Evolutionary conservation across 78 protist genomes (phyloP).

Genomic region (Bigelowiella natans): DNA sequence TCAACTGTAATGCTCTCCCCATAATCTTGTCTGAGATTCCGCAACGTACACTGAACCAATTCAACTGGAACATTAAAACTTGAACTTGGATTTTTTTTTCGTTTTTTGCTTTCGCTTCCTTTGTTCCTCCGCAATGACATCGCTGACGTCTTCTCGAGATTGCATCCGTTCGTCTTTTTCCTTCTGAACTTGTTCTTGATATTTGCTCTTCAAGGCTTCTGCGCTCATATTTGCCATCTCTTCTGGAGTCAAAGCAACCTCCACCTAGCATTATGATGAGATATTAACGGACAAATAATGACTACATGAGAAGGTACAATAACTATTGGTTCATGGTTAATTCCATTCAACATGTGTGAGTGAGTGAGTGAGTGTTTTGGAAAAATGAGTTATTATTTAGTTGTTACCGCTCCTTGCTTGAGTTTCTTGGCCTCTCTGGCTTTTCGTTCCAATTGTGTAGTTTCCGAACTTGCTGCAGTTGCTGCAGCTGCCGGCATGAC

Average conservation of each 20-base stretch:
- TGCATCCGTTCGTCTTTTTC: not conserved
- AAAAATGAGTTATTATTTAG: too few relatives aligned
- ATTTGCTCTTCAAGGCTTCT: slow-evolving; percentile 2
- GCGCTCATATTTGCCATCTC: slow-evolving; percentile 33
- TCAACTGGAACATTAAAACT: not conserved
- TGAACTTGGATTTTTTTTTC: not conserved
- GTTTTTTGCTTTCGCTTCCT: not conserved
- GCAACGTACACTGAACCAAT: too few relatives aligned
- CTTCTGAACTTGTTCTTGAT: not conserved
- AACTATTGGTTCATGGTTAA: not conserved
- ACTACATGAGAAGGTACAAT: not conserved
- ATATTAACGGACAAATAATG: not conserved
- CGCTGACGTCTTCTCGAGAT: slow-evolving; percentile 29
- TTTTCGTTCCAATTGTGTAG: not conserved
- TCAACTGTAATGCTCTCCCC: too few relatives aligned
- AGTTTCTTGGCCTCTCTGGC: not conserved
- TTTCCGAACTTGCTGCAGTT: not conserved
- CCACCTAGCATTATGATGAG: not conserved
- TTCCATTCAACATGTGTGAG: not conserved
- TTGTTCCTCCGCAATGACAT: slow-evolving; percentile 20
- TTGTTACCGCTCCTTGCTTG: not conserved
- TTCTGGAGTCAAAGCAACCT: slow-evolving; percentile 27
- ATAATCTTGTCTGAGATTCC: too few relatives aligned
- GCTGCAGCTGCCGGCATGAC: not conserved
- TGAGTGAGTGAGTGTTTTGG: not conserved